Conservation (phyloP, 495 filamentous ascomycete species). For the Saxophila tyrrhenica region DNA sequence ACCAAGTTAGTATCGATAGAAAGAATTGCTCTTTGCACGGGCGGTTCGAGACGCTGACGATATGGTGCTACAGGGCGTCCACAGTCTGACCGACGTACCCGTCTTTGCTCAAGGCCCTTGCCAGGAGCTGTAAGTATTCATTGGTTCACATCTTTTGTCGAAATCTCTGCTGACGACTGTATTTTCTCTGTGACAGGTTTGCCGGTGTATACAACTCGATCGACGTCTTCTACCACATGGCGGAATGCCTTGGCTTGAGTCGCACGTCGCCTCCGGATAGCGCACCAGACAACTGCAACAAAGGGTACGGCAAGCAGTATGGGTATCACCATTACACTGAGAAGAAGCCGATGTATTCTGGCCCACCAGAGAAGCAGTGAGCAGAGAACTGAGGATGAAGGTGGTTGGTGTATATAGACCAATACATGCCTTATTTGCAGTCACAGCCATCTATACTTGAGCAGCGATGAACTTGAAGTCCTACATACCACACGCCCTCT, state of each 20-base stretch:
- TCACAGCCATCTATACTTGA: too few relatives aligned
- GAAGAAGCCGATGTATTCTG: neutral
- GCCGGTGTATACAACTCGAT: slow-evolving; percentile 56
- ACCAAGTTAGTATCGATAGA: too few relatives aligned
- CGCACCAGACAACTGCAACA: neutral
- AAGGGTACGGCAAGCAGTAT: neutral
- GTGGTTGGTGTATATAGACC: neutral
- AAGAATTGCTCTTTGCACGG: too few relatives aligned
- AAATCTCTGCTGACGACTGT: too few relatives aligned
- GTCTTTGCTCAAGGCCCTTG: slow-evolving; percentile 64
- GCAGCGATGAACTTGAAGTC: too few relatives aligned
- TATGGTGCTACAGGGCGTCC: slow-evolving; percentile 51
- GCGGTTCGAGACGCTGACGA: too few relatives aligned
- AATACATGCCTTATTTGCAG: too few relatives aligned
- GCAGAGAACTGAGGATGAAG: neutral
- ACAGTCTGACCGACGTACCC: slow-evolving; percentile 63
- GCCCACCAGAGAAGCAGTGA: neutral
- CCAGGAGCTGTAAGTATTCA: slow-evolving; percentile 49
- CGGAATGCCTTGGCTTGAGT: slow-evolving; percentile 53
- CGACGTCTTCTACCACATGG: slow-evolving; percentile 64
- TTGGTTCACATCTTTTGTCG: too few relatives aligned
- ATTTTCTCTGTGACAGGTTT: too few relatives aligned
- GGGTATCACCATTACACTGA: neutral
- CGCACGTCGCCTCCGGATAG: neutral
- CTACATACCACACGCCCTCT: too few relatives aligned